phyloP scores from a whole-genome alignment of 495 filamentous ascomycete genomes.

The Aspergillus homomorphus region DNA sequence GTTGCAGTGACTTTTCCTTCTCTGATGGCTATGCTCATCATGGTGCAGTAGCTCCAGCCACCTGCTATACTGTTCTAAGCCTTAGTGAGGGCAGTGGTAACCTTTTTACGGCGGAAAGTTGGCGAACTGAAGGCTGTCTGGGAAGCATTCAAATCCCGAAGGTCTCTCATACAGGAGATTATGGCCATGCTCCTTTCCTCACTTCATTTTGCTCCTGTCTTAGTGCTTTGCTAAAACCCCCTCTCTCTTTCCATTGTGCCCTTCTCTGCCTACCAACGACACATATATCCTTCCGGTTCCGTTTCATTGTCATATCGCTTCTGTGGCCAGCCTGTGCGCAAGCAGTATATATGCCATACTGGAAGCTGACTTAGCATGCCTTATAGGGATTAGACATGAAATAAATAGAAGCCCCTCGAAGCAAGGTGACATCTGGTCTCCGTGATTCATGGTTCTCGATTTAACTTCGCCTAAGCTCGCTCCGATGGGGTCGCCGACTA shows the following conservation, averaged over 20 bases:
- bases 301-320: neutral
- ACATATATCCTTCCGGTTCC: neutral
- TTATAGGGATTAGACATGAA: neutral
- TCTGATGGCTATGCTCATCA: constrained; percentile 4
- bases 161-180: neutral
- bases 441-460: neutral
- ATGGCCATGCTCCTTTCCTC: neutral
- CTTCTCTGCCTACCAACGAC: neutral
- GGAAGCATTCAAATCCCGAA: neutral
- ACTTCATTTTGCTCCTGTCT: neutral
- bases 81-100: constrained; percentile 4
- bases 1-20: constrained; percentile 11
- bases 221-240: too few species aligned
- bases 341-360: too few species aligned
- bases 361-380: neutral
- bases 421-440: neutral
- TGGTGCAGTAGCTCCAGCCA: constrained; percentile 12
- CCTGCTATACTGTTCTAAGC: constrained; percentile 2
- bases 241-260: neutral
- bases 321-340: neutral
- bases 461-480: neutral
- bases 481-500: neutral
- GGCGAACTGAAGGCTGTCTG: neutral
- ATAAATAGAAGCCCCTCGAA: neutral
- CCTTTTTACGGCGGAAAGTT: neutral